Evolutionary conservation across 306 rosid genomes (phyloP).

Genomic region (Hippophae rhamnoides): DNA sequence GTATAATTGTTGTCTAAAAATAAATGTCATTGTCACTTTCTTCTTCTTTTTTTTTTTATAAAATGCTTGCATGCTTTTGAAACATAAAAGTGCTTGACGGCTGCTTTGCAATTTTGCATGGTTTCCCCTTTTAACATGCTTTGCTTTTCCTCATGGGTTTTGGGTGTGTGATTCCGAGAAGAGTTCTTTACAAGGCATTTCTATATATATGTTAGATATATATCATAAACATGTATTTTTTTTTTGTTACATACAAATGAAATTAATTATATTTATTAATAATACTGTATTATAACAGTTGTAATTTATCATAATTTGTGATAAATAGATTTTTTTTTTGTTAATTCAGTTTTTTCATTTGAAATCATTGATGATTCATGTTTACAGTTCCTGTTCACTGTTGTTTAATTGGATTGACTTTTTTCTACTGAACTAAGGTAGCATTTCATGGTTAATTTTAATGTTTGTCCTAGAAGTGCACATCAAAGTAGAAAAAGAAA

Average conservation of each 20-base stretch:
- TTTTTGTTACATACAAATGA: too few relatives aligned
- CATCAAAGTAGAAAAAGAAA: neutral
- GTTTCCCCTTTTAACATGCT: slow-evolving; percentile 6
- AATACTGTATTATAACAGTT: too few relatives aligned
- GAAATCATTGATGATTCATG: neutral
- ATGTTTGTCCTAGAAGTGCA: neutral
- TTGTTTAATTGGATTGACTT: neutral
- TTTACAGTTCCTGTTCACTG: neutral
- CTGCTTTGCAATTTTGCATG: slow-evolving; percentile 27
- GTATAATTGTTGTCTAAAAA: slow-evolving; percentile 9
- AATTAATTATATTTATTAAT: too few relatives aligned
- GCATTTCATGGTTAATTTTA: neutral
- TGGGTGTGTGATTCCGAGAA: slow-evolving; percentile 22
- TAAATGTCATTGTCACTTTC: slow-evolving; percentile 43
- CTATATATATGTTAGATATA: too few relatives aligned
- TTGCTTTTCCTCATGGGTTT: slow-evolving; percentile 11
- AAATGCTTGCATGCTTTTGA: slow-evolving; percentile 42
- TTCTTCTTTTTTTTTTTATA: slow-evolving; percentile 31
- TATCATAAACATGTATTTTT: too few relatives aligned
- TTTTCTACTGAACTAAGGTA: neutral
- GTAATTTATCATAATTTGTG: too few relatives aligned
- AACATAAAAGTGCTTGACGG: slow-evolving; percentile 34
- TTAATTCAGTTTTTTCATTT: slow-evolving; percentile 26
- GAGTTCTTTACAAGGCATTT: slow-evolving; percentile 5
- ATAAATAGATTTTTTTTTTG: neutral